phyloP scores from a whole-genome alignment of 2,329 filamentous ascomycete species.

The Trichoderma polysporum region DNA sequence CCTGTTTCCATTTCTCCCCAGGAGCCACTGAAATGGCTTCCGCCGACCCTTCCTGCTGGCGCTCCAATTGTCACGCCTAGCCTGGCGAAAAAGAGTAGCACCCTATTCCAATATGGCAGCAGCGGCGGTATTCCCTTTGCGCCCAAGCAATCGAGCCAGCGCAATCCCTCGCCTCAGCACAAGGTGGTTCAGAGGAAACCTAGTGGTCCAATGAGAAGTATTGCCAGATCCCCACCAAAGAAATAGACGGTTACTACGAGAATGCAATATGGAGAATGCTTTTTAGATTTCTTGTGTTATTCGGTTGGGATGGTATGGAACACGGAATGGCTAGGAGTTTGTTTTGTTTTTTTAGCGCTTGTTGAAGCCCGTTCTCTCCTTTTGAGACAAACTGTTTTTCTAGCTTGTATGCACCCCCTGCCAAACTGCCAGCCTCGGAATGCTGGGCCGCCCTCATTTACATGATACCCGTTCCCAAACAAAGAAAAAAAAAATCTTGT shows the following conservation, averaged over 20 bases:
- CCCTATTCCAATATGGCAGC: constrained; percentile 41
- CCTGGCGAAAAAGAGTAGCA: constrained; percentile 36
- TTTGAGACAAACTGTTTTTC: constrained; percentile 13
- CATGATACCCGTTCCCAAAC: constrained; percentile 29
- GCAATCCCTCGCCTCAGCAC: neutral
- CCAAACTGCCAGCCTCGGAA: neutral
- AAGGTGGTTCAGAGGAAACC: constrained; percentile 2
- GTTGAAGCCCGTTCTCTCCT: neutral
- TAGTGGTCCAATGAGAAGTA: neutral
- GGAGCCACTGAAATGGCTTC: constrained; percentile 51
- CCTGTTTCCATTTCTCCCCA: constrained; percentile 39
- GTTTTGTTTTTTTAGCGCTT: neutral
- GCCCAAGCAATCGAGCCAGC: neutral
- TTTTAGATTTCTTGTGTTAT: constrained; percentile 3
- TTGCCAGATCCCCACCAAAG: neutral
- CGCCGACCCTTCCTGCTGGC: constrained; percentile 42
- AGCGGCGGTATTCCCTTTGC: constrained; percentile 52
- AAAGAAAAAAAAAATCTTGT: constrained; percentile 4
- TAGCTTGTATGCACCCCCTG: constrained; percentile 20
- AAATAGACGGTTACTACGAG: neutral
- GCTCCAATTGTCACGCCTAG: constrained; percentile 36
- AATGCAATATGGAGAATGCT: neutral
- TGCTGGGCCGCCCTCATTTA: constrained; percentile 22
- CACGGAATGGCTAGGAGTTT: constrained; percentile 8
- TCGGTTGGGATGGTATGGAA: neutral